A percentile compares a stretch with the other conserved stretches of the same genome.
Evolutionary conservation across 192 early-diverging fungal genomes (phyloP).

Genomic region (Lobosporangium transversale): DNA sequence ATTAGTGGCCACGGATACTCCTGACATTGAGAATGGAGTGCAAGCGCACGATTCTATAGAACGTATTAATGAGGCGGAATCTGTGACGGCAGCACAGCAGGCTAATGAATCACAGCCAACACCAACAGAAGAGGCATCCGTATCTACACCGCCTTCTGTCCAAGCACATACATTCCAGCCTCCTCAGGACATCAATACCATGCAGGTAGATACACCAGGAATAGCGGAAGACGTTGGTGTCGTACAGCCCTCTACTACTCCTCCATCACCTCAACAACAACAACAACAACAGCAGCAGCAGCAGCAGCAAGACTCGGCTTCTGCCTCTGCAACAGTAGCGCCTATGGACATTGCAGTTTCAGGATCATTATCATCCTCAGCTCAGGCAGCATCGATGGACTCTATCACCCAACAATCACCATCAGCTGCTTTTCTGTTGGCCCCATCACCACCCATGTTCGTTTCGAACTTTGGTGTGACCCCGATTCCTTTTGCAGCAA

Average conservation of each 20-base stretch:
- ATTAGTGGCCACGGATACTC: no score
- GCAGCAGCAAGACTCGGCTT: slow-evolving; percentile 6
- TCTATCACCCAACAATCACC: slow-evolving; percentile 38
- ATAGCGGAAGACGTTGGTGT: neutral
- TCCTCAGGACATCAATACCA: slow-evolving; percentile 4
- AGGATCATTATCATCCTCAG: neutral
- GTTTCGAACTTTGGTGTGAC: slow-evolving; percentile 27
- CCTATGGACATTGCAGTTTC: slow-evolving; percentile 26
- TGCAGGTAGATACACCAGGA: slow-evolving; percentile 12
- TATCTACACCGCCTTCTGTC: slow-evolving; percentile 13
- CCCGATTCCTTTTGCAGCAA: slow-evolving; percentile 26
- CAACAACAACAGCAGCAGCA: slow-evolving; percentile 16
- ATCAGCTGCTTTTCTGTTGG: slow-evolving; percentile 39
- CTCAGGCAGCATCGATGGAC: neutral
- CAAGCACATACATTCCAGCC: slow-evolving; percentile 21
- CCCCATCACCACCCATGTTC: slow-evolving; percentile 45
- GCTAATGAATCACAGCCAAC: neutral
- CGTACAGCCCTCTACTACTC: slow-evolving; percentile 2
- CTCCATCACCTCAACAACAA: neutral
- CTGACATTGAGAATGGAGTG: slow-evolving; percentile 8
- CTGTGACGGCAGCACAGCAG: neutral
- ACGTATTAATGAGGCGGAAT: slow-evolving; percentile 12
- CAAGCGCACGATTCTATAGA: slow-evolving; percentile 4
- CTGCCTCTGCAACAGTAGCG: slow-evolving; percentile 10
- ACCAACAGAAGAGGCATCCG: neutral